Evolutionary conservation across 495 filamentous ascomycete genomes (phyloP), one percentile per base, ranked within the genome.

Genomic region (Xylaria venustula): DNA sequence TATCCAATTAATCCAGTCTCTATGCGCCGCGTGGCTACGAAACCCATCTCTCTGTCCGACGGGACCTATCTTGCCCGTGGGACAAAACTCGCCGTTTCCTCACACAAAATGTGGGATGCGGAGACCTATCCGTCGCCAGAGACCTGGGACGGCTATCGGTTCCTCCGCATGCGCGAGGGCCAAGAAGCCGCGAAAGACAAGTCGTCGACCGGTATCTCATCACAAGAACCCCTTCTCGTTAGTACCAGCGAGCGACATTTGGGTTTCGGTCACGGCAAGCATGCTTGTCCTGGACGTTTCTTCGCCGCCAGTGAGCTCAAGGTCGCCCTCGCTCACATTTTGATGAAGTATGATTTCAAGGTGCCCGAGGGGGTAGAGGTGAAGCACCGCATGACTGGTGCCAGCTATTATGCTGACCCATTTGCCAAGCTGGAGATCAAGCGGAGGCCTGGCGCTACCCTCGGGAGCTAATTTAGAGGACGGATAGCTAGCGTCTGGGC

Each of bases 261-360:
- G 23, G 71, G 49, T 1, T 84, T 83, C 50, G 81, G 82, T 0
- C 48, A 70, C 36, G 82, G 82, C 6, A 69, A 64, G 40, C 74
- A 79, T 51, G 76, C 75, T 6, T 83, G 80, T 56, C 77, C 79
- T 1, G 79, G 79, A 19, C 65, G 79, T 12, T 82, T 80, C 64
- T 77, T 82, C 67, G 78, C 74, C 8, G 62, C 58, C 0, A 64
- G 74, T 55, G 68, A 74, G 58, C 71, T 81, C 45, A 79, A 81
- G 69, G 48, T 77, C 23, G 54, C 74, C 9, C 59, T 83, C 11
- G 52, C 65, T 8, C 62, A 60, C 47, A 58, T 79, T 7, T 20
- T 81, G 7, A 26, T 76, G 51, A 72, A 70, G 47, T 82, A 78
- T 60, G 78, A 82, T 32, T 50, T 78, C 15, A 71, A 69, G 54